Evolutionary conservation across 2,329 filamentous ascomycete species (phyloP), one percentile per base, ranked within the genome.

Genomic region (Aspergillus brunneoviolaceus): DNA sequence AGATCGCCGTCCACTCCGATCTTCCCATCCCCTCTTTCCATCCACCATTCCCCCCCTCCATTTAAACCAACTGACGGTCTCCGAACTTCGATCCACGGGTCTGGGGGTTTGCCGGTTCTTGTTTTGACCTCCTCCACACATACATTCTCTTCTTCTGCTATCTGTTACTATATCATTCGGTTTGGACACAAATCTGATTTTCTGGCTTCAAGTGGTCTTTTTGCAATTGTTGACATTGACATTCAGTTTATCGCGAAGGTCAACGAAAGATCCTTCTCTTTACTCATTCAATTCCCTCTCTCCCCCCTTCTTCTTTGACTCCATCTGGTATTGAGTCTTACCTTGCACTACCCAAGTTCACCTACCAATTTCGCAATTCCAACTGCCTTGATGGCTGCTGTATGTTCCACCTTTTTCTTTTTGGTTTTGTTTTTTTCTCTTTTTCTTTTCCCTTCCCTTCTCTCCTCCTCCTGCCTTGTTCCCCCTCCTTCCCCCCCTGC

Each of bases 341-440:
- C 27, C 27, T 9, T 29, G 27, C 2, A 23, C 51, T 62, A 16
- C 55, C 45, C 48, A 5, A 5, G 11, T 35, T 12, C 16, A 25
- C 53, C 23, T 42, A 49, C 47, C 16, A 6, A 45, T 54, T 62
- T 60, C 31, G 31, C 47, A 56, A 31, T 31, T 39, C 42, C 14
- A 31, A 45, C 31, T 27, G 48, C 55, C 45, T 57, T 74, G 72
- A 72, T 72, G 70, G 61, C 69, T 60, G 51, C 64, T 64, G 71
- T 74, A 72, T 62, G 71, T 72, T 59, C 61, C 58, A 64, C 62
- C 39, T 60, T 50, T 54, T 51, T 55, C 50, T 29, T 29, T 29
- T 10, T 2, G 2, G 10, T 29, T 29, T 27, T 27, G 7, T 27
- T 27, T 27, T 6, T 5, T 27, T 27, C 6, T 27, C 4, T 27